These are phyloP conservation scores for Epichloe sibirici DNA, from an alignment of 2,329 filamentous ascomycete species.

Conservation along the genomic window DNA sequence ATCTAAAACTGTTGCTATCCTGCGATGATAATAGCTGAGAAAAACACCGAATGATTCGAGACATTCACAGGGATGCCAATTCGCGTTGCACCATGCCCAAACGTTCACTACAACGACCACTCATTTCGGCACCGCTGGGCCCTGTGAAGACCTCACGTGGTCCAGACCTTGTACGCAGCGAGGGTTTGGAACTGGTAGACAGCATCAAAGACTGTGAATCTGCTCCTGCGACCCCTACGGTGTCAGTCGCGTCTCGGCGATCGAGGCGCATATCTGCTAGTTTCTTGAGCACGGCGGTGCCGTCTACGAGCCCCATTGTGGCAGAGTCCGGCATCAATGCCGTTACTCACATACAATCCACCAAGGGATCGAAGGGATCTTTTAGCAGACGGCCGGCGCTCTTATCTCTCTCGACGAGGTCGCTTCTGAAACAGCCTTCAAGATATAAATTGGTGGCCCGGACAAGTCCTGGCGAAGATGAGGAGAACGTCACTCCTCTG, in stretches of 20 bases:
- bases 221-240: neutral
- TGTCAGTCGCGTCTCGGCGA: neutral
- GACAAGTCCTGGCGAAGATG: conserved; percentile 4
- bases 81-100: conserved; percentile 8
- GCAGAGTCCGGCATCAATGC: conserved; percentile 17
- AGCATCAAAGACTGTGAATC: conserved; percentile 23
- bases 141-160: conserved; percentile 26
- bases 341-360: conserved; percentile 5
- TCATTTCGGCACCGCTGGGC: conserved; percentile 25
- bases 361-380: neutral
- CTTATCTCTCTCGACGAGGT: conserved; percentile 8
- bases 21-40: neutral
- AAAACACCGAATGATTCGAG: neutral
- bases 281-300: conserved; percentile 14
- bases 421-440: conserved; percentile 8
- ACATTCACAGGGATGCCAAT: neutral
- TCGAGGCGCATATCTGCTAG: conserved; percentile 19
- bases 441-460: conserved; percentile 7
- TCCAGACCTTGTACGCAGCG: conserved; percentile 22
- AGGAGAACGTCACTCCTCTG: conserved; percentile 17
- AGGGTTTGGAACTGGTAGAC: conserved; percentile 22
- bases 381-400: neutral
- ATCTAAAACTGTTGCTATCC: neutral
- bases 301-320: conserved; percentile 18
- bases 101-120: conserved; percentile 9